Evolutionary conservation across 139 green algal species (phyloP).

Genomic region (Volvox reticuliferus): DNA sequence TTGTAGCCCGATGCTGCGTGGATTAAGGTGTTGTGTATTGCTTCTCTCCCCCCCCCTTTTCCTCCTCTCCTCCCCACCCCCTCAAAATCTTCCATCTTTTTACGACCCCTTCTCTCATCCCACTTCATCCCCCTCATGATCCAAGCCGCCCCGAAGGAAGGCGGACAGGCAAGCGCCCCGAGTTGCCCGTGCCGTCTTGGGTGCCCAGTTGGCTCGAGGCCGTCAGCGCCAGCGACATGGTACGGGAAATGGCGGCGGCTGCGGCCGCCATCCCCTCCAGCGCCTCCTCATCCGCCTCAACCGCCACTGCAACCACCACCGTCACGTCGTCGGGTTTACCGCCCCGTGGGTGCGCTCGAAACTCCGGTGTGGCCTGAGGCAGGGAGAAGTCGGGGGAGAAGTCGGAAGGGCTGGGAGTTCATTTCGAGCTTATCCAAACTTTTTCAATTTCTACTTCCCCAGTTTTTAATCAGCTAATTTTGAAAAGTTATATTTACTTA

Average conservation of each 20-base stretch:
- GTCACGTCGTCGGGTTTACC: conserved; percentile 93
- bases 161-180: background rate
- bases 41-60: too few species aligned
- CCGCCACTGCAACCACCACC: conserved; percentile 78
- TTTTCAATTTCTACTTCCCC: too few species aligned
- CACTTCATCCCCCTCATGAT: background rate
- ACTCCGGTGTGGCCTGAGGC: conserved; percentile 10
- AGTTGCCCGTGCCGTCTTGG: background rate
- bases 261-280: background rate
- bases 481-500: too few species aligned
- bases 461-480: too few species aligned
- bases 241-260: background rate
- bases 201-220: background rate
- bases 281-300: conserved; percentile 19
- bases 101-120: background rate
- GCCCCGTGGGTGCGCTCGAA: conserved; percentile 64
- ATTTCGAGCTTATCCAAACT: too few species aligned
- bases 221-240: background rate
- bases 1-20: too few species aligned
- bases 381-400: too few species aligned
- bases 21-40: too few species aligned
- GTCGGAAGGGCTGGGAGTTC: too few species aligned
- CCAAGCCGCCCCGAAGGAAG: background rate
- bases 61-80: too few species aligned
- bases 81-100: too few species aligned